Percentiles rank a stretch among this genome's conserved stretches.
Conservation (phyloP, 163 green algal species). For the Smithsoniella earleae region DNA sequence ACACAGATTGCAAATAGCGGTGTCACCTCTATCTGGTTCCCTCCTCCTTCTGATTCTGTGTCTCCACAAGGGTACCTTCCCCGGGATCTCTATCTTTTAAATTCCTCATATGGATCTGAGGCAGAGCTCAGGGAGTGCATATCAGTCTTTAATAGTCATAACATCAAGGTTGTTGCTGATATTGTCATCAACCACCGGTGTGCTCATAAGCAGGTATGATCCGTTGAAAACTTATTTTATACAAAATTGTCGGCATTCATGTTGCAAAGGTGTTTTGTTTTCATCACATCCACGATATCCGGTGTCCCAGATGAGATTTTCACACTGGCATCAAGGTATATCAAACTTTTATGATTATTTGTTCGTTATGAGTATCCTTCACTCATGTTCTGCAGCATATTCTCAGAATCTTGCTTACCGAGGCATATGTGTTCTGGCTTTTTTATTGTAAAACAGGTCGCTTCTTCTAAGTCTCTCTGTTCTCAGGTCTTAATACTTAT, state of each 20-base stretch:
- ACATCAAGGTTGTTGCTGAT: slow-evolving; percentile 82
- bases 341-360: too few species aligned
- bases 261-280: too few species aligned
- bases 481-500: too few species aligned
- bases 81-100: slow-evolving; percentile 80
- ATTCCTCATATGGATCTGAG: slow-evolving; percentile 81
- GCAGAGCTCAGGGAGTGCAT: slow-evolving; percentile 71
- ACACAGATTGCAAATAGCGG: slow-evolving; percentile 55
- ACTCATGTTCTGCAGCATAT: too few species aligned
- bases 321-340: too few species aligned
- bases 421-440: too few species aligned
- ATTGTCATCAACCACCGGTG: slow-evolving; percentile 99
- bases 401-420: too few species aligned
- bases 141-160: slow-evolving; percentile 54
- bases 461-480: too few species aligned
- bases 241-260: not conserved
- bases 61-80: slow-evolving; percentile 64
- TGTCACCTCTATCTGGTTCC: slow-evolving; percentile 88
- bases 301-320: too few species aligned
- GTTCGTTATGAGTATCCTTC: too few species aligned
- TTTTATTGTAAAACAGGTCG: too few species aligned
- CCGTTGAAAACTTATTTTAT: not conserved
- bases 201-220: slow-evolving; percentile 55
- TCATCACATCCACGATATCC: too few species aligned
- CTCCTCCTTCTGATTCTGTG: slow-evolving; percentile 81